Conservation (phyloP, 371 early-diverging fungal genomes). For the Actinomortierella ambigua region DNA sequence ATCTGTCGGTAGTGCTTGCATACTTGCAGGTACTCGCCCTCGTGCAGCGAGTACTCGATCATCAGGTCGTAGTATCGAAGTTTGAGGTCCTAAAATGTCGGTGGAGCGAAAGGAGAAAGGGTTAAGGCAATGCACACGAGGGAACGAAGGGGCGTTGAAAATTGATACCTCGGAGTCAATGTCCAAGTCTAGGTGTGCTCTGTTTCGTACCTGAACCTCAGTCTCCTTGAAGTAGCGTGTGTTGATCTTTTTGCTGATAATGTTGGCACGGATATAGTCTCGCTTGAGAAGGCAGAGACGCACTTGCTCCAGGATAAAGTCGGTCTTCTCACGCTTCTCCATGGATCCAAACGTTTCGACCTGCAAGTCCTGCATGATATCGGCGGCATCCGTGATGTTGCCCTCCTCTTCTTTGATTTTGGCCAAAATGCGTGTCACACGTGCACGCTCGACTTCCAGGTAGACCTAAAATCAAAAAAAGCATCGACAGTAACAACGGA, state of each 20-base stretch:
- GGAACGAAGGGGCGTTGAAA: not conserved
- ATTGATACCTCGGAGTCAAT: not conserved
- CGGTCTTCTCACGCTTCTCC: constrained; percentile 97
- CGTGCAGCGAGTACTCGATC: constrained; percentile 94
- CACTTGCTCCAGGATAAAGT: constrained; percentile 98
- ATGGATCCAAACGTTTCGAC: constrained; percentile 98
- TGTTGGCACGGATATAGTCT: constrained; percentile 91
- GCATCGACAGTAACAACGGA: constrained; percentile 4
- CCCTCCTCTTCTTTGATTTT: constrained; percentile 93
- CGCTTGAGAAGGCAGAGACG: constrained; percentile 90
- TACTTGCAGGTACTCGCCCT: constrained; percentile 84
- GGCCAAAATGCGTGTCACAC: constrained; percentile 87
- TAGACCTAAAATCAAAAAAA: constrained; percentile 83
- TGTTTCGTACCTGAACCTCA: constrained; percentile 72
- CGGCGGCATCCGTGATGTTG: constrained; percentile 88
- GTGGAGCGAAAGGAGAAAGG: not conserved
- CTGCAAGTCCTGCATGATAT: constrained; percentile 95
- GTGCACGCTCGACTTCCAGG: constrained; percentile 97
- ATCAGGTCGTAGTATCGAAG: constrained; percentile 94
- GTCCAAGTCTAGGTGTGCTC: not conserved
- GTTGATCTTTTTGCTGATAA: constrained; percentile 94
- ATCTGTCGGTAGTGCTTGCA: constrained; percentile 93
- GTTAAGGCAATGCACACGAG: constrained; percentile 1
- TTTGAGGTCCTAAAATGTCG: constrained; percentile 79
- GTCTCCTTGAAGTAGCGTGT: constrained; percentile 88